Evolutionary conservation across 306 rosid species (phyloP), one percentile per base, ranked within the genome.

Genomic region (Fagus crenata): DNA sequence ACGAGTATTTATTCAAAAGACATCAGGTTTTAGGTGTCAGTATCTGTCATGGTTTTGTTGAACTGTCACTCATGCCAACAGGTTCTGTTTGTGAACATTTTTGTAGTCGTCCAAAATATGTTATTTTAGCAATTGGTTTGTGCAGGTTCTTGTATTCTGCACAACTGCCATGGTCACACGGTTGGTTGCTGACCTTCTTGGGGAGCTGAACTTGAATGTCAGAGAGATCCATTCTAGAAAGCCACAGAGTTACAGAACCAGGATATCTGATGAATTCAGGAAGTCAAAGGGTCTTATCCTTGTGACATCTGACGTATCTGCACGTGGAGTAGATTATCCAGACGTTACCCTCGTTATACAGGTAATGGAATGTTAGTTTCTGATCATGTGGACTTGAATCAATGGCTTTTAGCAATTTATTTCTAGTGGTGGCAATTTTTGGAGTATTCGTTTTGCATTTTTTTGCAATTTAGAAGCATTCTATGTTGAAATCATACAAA

Each of bases 291-390:
- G 96, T 70, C 89, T 92, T 73, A 92, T 91, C 79, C 89, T 95
- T 61, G 97, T 95, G 37, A 95, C 99, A 40, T 95, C 99, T 7
- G 99, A 95, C 75, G 97, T 95, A 15, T 95, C 99, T 43, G 99
- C 99, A 36, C 97, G 99, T 1, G 97, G 99, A 71, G 99, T 95
- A 71, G 99, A 95, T 83, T 95, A 95, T 85, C 99, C 97, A 32
- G 97, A 92, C 75, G 99, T 95, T 68, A 84, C 96, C 49, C 96
- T 95, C 74, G 99, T 95, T 40, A 68, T 95, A 78, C 99, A 95
- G 91, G 99, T 90, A 83, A 51, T 54, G 68, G 53, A 43, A 65
- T 61, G 53, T 51, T n/a, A n/a, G 81, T 75, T 67, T 58, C 59
- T 75, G 7, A 3, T 51, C 49, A 2, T 72, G 18, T 11, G 6